Percentiles rank a stretch among this genome's conserved stretches.
Conservation (phyloP, 257 asterid genomes). For the Cruciata laevipes region DNA sequence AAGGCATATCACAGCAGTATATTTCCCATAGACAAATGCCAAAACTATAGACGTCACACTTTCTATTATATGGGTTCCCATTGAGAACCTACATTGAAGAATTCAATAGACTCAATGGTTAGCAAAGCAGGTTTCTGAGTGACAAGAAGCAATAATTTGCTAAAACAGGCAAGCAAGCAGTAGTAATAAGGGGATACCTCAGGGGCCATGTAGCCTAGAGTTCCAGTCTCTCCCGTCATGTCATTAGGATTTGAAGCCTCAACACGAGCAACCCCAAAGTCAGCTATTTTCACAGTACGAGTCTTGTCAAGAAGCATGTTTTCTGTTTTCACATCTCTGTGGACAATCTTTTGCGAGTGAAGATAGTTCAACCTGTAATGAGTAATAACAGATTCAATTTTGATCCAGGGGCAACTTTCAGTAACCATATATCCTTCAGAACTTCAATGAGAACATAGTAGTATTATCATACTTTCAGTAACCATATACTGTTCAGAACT, state of each 20-base stretch:
- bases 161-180: not conserved
- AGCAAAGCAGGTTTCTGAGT: not conserved
- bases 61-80: constrained; percentile 77
- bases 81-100: constrained; percentile 50
- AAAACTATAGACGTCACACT: constrained; percentile 86
- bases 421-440: not conserved
- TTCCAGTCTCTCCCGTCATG: constrained; percentile 96
- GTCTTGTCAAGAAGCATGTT: constrained; percentile 77
- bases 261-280: constrained; percentile 92
- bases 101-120: constrained; percentile 2
- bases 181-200: constrained; percentile 49
- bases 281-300: constrained; percentile 68
- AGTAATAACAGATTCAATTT: not conserved
- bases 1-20: constrained; percentile 92
- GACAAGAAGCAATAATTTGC: constrained; percentile 4
- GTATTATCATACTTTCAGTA: not conserved
- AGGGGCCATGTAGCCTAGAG: constrained; percentile 96
- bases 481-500: not conserved
- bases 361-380: constrained; percentile 61
- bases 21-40: constrained; percentile 95
- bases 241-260: constrained; percentile 88
- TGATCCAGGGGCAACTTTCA: not conserved
- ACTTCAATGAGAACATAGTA: not conserved
- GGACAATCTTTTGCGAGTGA: constrained; percentile 71
- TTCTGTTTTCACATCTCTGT: constrained; percentile 85